Base-by-base conservation (phyloP, 495 filamentous ascomycete species). In the Penicillium manginii region DNA sequence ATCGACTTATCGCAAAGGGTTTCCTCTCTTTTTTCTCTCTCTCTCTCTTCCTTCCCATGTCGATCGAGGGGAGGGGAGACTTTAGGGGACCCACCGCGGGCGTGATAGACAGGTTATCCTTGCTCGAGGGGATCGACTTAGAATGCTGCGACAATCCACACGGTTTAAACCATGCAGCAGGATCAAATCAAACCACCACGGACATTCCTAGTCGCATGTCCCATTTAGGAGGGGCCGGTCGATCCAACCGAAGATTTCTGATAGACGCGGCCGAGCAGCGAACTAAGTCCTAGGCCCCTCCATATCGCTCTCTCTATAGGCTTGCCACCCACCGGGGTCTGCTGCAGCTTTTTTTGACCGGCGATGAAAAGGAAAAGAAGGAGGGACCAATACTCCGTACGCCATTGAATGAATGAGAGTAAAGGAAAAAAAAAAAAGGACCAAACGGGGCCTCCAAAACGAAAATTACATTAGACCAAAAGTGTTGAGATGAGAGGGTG, bases 51-150 rank as follows among this genome's bases (percentile, higher is more conserved):
- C 14, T 45, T 45, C n/a, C n/a, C 19, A 47, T 47, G 45, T 47
- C 45, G 45, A 47, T 47, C 48, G 29, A 50, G n/a, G 31, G 48
- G 22, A 17, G 48, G 48, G 22, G 21, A 47, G 45, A 47, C 45
- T 47, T 47, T n/a, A 8, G 21, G 6, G 22, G 58, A 55, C 51
- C 62, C 62, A 65, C 62, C 21, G 21, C 19, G 21, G 18, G 45
- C 21, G 45, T 58, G 56, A 58, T 58, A 42, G 56, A 31, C 48
- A 47, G 21, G 45, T 23, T 26, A 35, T 48, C 26, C 33, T 39
- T 55, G 54, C 58, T 57, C 43, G 54, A 37, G 56, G 48, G 48
- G 48, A 65, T 66, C 63, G 65, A 52, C 61, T 66, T 50, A 60
- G 53, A 66, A 66, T 61, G 60, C 56, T 54, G 52, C 51, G 55